A percentile compares a stretch with the other conserved stretches of the same genome.
Conservation (phyloP, 495 filamentous ascomycete species). For the Aspergillus carlsbadensis region DNA sequence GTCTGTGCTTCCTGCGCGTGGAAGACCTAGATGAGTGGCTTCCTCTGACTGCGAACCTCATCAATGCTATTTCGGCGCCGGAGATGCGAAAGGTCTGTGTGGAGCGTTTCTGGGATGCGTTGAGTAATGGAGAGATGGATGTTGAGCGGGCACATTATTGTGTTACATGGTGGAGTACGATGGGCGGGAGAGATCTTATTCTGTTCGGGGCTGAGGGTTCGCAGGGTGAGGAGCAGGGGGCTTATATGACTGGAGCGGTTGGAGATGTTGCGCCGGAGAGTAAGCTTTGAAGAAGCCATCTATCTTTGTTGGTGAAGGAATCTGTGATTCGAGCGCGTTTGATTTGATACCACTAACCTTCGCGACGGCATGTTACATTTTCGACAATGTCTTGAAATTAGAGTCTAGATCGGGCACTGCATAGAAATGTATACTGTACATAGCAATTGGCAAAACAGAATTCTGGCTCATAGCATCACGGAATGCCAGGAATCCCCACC, state of each 20-base stretch:
- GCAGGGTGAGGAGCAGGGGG: constrained; percentile 26
- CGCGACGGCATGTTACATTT: background rate
- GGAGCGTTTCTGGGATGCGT: constrained; percentile 78
- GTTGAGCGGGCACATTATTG: constrained; percentile 77
- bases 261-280: constrained; percentile 40
- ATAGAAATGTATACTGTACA: constrained; percentile 4
- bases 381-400: background rate
- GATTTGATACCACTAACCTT: constrained; percentile 17
- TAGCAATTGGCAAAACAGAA: background rate
- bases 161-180: constrained; percentile 83
- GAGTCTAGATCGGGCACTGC: background rate
- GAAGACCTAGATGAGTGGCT: constrained; percentile 74
- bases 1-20: constrained; percentile 71
- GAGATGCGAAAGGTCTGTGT: constrained; percentile 64
- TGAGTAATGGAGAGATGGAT: constrained; percentile 89
- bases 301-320: background rate
- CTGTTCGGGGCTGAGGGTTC: constrained; percentile 49
- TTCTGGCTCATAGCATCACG: constrained; percentile 8
- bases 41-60: constrained; percentile 64
- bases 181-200: constrained; percentile 65
- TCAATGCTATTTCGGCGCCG: constrained; percentile 61
- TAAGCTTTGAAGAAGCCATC: constrained; percentile 31
- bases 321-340: background rate
- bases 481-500: constrained; percentile 76
- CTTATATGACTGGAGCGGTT: constrained; percentile 62